Percentiles rank a stretch among this genome's conserved stretches.
Conservation (phyloP, 179 eudicot species). For the Heliamphora pulchella region DNA sequence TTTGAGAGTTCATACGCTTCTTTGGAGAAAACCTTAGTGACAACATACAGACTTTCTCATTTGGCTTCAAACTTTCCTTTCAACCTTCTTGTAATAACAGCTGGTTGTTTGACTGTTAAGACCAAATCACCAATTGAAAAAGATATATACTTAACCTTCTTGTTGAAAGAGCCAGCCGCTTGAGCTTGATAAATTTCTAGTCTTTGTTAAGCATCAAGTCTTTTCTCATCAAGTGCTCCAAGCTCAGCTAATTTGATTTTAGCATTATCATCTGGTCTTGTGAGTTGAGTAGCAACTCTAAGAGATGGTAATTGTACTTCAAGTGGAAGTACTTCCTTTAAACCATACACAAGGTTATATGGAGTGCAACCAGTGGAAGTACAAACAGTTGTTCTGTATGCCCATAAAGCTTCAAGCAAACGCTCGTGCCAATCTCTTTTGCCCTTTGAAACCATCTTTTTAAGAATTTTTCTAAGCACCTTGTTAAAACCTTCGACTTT, state of each 20-base stretch:
- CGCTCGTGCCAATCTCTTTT: constrained; percentile 6
- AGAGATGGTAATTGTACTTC: neutral
- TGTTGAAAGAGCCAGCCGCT: neutral
- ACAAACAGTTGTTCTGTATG: constrained; percentile 1
- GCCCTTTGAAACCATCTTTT: constrained; percentile 8
- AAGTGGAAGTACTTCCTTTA: neutral
- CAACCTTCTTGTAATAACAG: neutral
- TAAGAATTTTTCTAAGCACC: neutral
- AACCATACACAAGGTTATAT: neutral
- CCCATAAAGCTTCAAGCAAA: neutral
- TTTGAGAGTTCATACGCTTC: constrained; percentile 13
- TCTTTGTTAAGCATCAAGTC: neutral
- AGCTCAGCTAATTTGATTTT: constrained; percentile 5
- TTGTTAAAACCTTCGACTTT: neutral
- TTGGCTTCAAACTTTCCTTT: constrained; percentile 5
- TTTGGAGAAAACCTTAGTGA: constrained; percentile 12
- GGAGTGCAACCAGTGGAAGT: neutral
- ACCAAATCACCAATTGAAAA: constrained; percentile 12
- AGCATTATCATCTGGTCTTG: constrained; percentile 8
- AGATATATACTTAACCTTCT: neutral
- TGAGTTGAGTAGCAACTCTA: constrained; percentile 1
- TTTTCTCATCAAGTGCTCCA: neutral
- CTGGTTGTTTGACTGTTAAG: neutral
- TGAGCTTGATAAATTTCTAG: constrained; percentile 1
- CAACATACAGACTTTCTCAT: constrained; percentile 14